phyloP scores from a whole-genome alignment of 352 stramenopile species.

The Phytophthora pini region DNA sequence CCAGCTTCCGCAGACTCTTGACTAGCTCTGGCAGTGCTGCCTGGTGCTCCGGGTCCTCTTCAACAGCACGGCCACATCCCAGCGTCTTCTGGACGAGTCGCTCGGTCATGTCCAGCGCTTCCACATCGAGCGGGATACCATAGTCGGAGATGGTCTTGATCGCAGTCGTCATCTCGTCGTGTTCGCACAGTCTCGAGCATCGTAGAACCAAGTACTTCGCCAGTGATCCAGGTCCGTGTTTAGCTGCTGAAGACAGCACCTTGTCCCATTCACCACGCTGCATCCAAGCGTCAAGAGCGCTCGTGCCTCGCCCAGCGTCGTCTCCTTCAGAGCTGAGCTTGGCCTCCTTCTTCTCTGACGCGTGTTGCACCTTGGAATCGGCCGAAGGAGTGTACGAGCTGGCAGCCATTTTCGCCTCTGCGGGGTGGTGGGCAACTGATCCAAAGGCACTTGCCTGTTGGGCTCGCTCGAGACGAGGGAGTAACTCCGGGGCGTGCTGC shows the following conservation, averaged over 20 bases:
- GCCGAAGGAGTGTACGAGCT: constrained; percentile 63
- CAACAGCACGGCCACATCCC: constrained; percentile 48
- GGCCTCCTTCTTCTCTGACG: constrained; percentile 58
- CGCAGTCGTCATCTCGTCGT: constrained; percentile 76
- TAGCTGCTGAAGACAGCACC: constrained; percentile 86
- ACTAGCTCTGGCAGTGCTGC: constrained; percentile 69
- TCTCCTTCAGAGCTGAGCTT: constrained; percentile 56
- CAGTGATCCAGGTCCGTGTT: constrained; percentile 75
- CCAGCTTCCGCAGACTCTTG: constrained; percentile 65
- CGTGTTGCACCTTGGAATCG: constrained; percentile 54
- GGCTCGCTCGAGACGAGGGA: constrained; percentile 81
- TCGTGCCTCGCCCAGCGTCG: constrained; percentile 48
- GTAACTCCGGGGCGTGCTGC: constrained; percentile 78
- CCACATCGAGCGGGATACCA: constrained; percentile 70
- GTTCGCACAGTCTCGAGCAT: constrained; percentile 71
- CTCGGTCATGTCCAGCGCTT: constrained; percentile 63
- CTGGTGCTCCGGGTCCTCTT: constrained; percentile 54
- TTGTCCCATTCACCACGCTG: constrained; percentile 94
- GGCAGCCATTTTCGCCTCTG: constrained; percentile 53
- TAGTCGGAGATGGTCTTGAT: constrained; percentile 84
- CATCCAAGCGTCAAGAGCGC: constrained; percentile 91
- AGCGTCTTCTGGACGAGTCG: constrained; percentile 64
- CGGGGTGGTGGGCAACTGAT: constrained; percentile 43
- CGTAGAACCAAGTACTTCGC: constrained; percentile 90
- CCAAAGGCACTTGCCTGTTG: constrained; percentile 86